Evolutionary conservation across 2,329 filamentous ascomycete genomes (phyloP), one percentile per base, ranked within the genome.

Genomic region (Trichoderma sp.): DNA sequence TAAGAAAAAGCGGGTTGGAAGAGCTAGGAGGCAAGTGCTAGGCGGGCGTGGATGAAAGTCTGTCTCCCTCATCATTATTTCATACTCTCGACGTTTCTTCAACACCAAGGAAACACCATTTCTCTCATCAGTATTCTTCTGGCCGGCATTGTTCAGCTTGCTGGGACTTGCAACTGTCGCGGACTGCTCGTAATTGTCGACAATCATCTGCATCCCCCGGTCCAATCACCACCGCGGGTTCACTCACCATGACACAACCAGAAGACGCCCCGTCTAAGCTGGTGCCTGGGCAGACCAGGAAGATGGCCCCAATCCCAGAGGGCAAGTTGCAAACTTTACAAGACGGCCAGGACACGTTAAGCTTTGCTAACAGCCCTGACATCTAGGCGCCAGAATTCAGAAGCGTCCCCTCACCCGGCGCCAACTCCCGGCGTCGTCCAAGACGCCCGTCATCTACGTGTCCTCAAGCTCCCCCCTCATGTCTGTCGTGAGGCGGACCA

Each of bases 391-490:
- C 64, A 82, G 76, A 57, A 71, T 86, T 67, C 80, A 79, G 59
- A 84, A 83, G 70, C 80, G 82, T 9, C 81, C 83, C 5, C 74
- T 82, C 48, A 73, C 74, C 68, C 73, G 78, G 67, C 76, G 71
- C 7, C 78, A 79, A 61, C 72, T 75, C 12, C 78, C 80, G n/a
- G 72, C 75, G 15, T 79, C 81, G 21, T 78, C 80, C 55, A 80
- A 78, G 58, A 72, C 77, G 7, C 77, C 75, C 52, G 73, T 84
- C 67, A 80, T 93, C 74, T 91, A 92, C 78, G 80, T 93, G 65
- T 87, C 85, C 44, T 77, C 84, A 47, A 80, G 80, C 44, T 87
- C 89, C 0, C 87, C 88, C 7, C 90, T 91, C 79, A 85, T 91
- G 76, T 85, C 88, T 12, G 81, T 85, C 5, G 82, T 91, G 14